Conservation (phyloP, 2,329 filamentous ascomycete species). For the Trichoderma arundinaceum region DNA sequence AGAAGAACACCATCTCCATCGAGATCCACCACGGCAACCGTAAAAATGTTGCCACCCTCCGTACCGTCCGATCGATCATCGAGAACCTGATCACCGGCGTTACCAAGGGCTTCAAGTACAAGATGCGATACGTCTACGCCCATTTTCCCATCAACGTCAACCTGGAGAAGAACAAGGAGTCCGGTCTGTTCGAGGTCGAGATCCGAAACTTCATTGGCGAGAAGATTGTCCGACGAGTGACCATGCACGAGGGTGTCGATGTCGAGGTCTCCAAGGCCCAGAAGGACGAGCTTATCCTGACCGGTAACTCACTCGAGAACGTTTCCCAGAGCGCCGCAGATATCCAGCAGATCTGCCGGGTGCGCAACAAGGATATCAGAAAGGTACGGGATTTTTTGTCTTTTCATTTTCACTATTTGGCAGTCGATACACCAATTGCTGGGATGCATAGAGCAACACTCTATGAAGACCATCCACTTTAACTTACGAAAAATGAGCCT, state of each 20-base stretch:
- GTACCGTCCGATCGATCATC: conserved; percentile 97
- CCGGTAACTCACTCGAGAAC: conserved; percentile 93
- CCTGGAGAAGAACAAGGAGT: conserved; percentile 94
- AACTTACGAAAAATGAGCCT: no score
- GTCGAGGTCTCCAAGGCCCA: conserved; percentile 87
- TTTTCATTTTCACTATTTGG: neutral
- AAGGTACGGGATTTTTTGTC: conserved; percentile 65
- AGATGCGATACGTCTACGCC: conserved; percentile 99
- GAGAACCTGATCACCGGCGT: conserved; percentile 99
- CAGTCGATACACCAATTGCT: neutral
- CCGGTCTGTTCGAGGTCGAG: conserved; percentile 87
- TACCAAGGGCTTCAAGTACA: conserved; percentile 99
- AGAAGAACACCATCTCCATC: conserved; percentile 88
- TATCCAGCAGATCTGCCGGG: conserved; percentile 99
- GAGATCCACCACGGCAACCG: conserved; percentile 98
- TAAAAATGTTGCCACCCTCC: conserved; percentile 97
- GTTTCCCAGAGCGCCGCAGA: conserved; percentile 98
- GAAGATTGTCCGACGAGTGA: conserved; percentile 95
- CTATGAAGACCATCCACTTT: no score
- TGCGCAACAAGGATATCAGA: conserved; percentile 99
- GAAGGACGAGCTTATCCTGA: conserved; percentile 96
- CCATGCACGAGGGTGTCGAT: conserved; percentile 88
- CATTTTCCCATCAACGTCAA: conserved; percentile 99
- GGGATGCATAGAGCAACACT: neutral
- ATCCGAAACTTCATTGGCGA: conserved; percentile 99